Evolutionary conservation across 352 stramenopile genomes (phyloP).

Genomic region (Blastocystis sp.): DNA sequence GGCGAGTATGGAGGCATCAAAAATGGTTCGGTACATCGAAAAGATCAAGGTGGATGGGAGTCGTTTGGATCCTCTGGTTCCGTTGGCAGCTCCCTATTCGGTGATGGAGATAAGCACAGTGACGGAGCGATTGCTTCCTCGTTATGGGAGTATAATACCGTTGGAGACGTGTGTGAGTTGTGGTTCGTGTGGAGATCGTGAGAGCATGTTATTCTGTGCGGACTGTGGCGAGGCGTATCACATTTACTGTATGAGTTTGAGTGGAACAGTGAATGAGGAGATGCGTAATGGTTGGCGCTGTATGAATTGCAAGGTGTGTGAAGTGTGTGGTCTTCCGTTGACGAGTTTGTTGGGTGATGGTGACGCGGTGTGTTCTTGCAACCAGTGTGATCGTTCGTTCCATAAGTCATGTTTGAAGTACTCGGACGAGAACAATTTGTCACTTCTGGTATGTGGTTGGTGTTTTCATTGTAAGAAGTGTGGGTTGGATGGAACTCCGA

Average conservation of each 20-base stretch:
- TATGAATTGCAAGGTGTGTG: conserved; percentile 12
- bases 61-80: background rate
- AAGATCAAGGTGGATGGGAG: background rate
- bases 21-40: conserved; percentile 4
- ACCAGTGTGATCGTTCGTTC: conserved; percentile 5
- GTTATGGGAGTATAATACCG: background rate
- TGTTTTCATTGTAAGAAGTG: conserved; percentile 34
- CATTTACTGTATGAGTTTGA: background rate
- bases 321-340: background rate
- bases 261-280: background rate
- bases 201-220: conserved; percentile 8
- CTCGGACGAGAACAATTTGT: background rate
- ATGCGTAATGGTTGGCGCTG: conserved; percentile 2
- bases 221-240: conserved; percentile 28
- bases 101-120: background rate
- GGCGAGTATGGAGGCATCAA: background rate
- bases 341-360: background rate
- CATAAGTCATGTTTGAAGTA: conserved; percentile 23
- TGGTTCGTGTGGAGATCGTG: background rate
- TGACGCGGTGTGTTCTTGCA: background rate
- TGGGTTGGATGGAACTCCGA: background rate
- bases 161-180: conserved; percentile 13
- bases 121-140: background rate
- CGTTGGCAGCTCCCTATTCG: background rate
- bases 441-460: background rate